Evolutionary conservation across 495 filamentous ascomycete genomes (phyloP).

Genomic region (Pseudevernia furfuracea): DNA sequence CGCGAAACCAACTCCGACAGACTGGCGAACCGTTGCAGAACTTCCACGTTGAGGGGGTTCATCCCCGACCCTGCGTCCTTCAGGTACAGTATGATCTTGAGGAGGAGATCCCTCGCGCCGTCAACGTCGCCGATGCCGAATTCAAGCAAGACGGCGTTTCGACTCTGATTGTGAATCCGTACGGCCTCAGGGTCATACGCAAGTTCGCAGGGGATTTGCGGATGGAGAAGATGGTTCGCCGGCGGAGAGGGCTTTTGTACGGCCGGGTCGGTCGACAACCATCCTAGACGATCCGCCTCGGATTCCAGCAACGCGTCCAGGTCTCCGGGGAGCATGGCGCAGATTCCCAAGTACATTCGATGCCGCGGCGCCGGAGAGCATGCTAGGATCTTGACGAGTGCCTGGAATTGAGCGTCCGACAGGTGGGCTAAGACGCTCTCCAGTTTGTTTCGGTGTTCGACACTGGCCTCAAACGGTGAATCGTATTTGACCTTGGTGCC

Average conservation of each 20-base stretch:
- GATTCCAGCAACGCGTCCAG: not conserved
- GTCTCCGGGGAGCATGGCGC: not conserved
- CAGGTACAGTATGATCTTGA: not conserved
- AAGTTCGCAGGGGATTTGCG: no score
- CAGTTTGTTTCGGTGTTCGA: not conserved
- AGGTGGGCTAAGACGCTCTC: not conserved
- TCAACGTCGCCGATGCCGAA: not conserved
- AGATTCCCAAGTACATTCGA: not conserved
- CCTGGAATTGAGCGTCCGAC: not conserved
- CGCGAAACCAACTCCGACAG: not conserved
- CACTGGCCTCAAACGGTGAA: no score
- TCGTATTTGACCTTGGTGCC: not conserved
- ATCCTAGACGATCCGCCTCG: not conserved
- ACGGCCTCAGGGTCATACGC: no score
- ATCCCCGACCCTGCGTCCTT: no score
- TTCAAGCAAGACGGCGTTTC: no score
- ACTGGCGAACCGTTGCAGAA: not conserved
- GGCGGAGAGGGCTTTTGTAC: not conserved
- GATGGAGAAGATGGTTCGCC: no score
- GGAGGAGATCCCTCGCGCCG: not conserved
- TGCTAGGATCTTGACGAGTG: not conserved
- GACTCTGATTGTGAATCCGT: no score
- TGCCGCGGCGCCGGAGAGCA: no score
- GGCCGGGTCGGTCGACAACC: no score
- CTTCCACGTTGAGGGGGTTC: not conserved